phyloP scores from a whole-genome alignment of 768 basidiomycete species.

The Mycena rebaudengoi region DNA sequence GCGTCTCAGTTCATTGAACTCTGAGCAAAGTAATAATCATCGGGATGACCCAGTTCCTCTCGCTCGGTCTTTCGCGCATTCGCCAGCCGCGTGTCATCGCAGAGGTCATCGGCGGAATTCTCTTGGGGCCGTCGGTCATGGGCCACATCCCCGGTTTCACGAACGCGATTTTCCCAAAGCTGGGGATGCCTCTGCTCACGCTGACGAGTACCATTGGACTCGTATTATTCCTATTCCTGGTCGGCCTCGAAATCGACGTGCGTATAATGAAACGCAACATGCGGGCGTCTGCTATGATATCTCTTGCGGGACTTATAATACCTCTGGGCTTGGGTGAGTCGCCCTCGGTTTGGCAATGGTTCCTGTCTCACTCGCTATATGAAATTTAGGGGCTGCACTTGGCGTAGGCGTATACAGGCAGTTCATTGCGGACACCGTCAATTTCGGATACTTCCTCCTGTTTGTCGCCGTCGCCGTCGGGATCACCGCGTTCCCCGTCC shows the following conservation, averaged over 20 bases:
- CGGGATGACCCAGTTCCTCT: constrained; percentile 76
- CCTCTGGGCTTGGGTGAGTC: constrained; percentile 88
- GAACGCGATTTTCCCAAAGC: constrained; percentile 63
- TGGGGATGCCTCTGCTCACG: constrained; percentile 64
- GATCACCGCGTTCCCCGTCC: constrained; percentile 84
- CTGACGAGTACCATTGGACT: constrained; percentile 82
- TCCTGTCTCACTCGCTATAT: too few relatives aligned
- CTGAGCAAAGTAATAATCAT: constrained; percentile 81
- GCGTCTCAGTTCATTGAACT: neutral
- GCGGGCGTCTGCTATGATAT: constrained; percentile 64
- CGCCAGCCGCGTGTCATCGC: constrained; percentile 94
- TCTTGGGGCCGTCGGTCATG: constrained; percentile 82
- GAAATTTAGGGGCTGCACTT: constrained; percentile 75
- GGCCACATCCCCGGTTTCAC: constrained; percentile 82
- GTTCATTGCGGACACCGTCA: constrained; percentile 64
- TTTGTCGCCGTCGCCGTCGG: constrained; percentile 87
- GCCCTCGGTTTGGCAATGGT: too few relatives aligned
- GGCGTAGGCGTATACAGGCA: constrained; percentile 79
- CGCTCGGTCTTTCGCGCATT: constrained; percentile 68
- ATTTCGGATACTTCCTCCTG: constrained; percentile 84
- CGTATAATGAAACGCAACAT: constrained; percentile 72
- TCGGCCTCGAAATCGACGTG: constrained; percentile 86
- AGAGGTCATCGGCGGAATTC: constrained; percentile 90
- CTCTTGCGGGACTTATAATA: constrained; percentile 72
- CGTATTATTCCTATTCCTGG: constrained; percentile 81